phyloP scores from a whole-genome alignment of 2,329 filamentous ascomycete species.

The Ceratocystis albifundus region DNA sequence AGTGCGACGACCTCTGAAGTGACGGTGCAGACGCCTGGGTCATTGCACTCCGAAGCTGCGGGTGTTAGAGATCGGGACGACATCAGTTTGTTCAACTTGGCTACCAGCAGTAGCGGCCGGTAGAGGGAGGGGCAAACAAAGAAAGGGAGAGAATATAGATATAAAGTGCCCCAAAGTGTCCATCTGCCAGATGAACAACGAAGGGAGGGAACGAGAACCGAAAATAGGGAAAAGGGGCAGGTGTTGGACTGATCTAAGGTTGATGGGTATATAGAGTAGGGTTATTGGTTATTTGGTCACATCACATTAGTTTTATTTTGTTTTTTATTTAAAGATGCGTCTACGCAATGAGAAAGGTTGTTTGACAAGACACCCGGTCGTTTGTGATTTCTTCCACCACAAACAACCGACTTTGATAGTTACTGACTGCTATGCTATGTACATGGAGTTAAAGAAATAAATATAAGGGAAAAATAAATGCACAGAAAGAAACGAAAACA shows the following conservation, averaged over 20 bases:
- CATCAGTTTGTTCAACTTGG: slow-evolving; percentile 22
- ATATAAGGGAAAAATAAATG: background rate
- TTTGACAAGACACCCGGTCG: background rate
- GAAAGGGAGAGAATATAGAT: no score
- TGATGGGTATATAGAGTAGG: background rate
- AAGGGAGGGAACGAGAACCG: background rate
- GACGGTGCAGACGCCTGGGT: slow-evolving; percentile 12
- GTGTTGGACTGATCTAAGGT: background rate
- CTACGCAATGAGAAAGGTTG: background rate
- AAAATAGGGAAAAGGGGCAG: background rate
- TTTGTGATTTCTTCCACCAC: background rate
- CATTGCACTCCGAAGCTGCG: slow-evolving; percentile 16
- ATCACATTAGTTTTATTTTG: background rate
- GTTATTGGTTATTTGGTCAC: background rate
- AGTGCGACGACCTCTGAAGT: background rate
- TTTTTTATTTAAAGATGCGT: no score
- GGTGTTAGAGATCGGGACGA: slow-evolving; percentile 20
- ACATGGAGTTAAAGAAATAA: background rate
- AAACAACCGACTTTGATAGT: background rate
- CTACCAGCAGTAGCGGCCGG: slow-evolving; percentile 16
- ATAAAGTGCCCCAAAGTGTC: background rate
- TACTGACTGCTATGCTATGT: background rate
- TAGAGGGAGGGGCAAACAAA: background rate
- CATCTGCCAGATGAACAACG: no score
- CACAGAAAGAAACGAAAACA: background rate